Conservation (phyloP, 441 rosid genomes). For the Syzygium malaccense region DNA sequence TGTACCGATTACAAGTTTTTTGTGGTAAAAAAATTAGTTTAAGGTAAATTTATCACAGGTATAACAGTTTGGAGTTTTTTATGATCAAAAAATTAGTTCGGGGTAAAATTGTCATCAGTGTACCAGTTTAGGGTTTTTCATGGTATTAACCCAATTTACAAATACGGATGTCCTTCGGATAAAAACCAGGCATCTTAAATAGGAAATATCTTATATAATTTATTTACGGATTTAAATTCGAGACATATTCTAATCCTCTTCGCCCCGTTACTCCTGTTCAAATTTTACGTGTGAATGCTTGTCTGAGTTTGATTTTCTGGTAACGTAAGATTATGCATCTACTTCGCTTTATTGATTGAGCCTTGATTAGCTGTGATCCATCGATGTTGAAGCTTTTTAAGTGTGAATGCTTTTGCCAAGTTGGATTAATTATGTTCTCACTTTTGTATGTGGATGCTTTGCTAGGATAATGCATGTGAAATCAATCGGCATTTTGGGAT, state of each 20-base stretch:
- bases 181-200: fast-evolving
- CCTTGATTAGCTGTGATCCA: neutral
- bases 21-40: too few relatives aligned
- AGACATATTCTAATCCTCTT: fast-evolving
- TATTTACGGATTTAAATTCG: fast-evolving
- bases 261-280: fast-evolving
- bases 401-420: neutral
- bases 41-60: too few relatives aligned
- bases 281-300: neutral
- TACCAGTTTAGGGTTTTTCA: too few relatives aligned
- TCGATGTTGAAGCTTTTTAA: neutral
- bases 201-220: neutral
- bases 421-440: neutral
- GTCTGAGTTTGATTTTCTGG: fast-evolving
- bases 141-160: neutral
- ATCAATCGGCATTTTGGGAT: neutral
- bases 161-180: neutral
- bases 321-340: neutral
- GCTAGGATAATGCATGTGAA: neutral
- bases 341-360: neutral
- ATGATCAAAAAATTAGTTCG: too few relatives aligned
- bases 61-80: too few relatives aligned
- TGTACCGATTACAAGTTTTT: too few relatives aligned
- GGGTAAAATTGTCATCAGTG: too few relatives aligned
- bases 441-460: neutral